Percentiles rank a stretch among this genome's conserved stretches.
phyloP scores from a whole-genome alignment of 2,329 filamentous ascomycete species.

The Pyrenochaeta sp. region DNA sequence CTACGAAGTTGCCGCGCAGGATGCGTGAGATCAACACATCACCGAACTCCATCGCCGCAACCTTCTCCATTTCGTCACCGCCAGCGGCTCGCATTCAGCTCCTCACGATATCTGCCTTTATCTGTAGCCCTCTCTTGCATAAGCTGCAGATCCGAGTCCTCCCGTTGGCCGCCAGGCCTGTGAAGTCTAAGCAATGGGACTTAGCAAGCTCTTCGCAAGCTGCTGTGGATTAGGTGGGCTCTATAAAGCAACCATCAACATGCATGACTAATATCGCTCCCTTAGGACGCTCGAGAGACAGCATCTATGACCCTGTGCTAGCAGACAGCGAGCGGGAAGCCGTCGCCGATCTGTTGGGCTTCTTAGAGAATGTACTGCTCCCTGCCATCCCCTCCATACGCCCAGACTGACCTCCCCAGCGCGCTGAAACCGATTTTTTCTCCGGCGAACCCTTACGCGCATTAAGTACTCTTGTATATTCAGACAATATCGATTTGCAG shows the following conservation, averaged over 20 bases:
- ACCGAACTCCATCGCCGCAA: constrained; percentile 10
- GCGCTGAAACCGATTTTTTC: constrained; percentile 98
- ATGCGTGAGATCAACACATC: constrained; percentile 6
- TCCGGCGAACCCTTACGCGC: constrained; percentile 92
- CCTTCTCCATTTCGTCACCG: constrained; percentile 10
- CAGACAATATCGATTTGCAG: constrained; percentile 97
- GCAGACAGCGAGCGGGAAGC: constrained; percentile 97
- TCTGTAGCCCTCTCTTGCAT: constrained; percentile 7
- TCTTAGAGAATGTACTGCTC: constrained; percentile 86
- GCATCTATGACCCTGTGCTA: constrained; percentile 68
- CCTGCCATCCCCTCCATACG: constrained; percentile 10
- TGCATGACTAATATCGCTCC: constrained; percentile 17
- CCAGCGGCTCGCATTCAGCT: constrained; percentile 20
- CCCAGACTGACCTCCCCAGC: constrained; percentile 63
- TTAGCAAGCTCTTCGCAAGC: constrained; percentile 47
- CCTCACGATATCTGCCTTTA: constrained; percentile 4
- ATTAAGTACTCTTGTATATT: constrained; percentile 95
- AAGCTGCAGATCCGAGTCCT: constrained; percentile 14
- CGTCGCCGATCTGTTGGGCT: constrained; percentile 92
- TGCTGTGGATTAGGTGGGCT: constrained; percentile 49
- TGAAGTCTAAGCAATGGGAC: constrained; percentile 46
- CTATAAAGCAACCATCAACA: background rate
- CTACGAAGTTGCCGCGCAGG: background rate
- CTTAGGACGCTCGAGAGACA: constrained; percentile 57
- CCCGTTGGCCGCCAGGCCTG: constrained; percentile 32